Base-by-base conservation (phyloP, 2,329 filamentous ascomycete genomes). In the Penicillium carneum region DNA sequence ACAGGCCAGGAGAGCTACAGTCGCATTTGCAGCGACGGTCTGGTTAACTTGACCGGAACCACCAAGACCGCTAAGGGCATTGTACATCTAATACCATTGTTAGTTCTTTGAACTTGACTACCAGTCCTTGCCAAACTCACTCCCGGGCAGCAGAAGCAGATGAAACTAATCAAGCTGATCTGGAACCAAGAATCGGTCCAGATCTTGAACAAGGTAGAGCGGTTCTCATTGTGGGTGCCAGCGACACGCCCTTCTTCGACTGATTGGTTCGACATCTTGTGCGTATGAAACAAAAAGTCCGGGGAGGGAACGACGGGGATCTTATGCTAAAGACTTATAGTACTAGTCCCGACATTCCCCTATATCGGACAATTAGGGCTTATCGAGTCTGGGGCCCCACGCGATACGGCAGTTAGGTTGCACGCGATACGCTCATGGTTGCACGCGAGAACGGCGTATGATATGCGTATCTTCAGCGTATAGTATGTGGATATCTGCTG, bases 111-210 rank as follows among this genome's bases (percentile, higher is more conserved):
- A 12, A 18, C 34, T 26, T 11, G 34, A 23, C n/a, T 3, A 7
- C 4, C 23, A n/a, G 12, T 1, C 16, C 2, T 20, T 34, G 57
- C 26, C 4, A 29, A 0, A 52, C 65, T 41, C 33, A 69, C 55
- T 3, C 76, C 80, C 52, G 80, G 81, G 36, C 80, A 77, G 56
- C 81, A 83, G 66, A 83, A 83, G 64, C 80, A 83, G 54, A 84
- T 83, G 51, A 83, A 74, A 68, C 79, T 81, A 59, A 83, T 83
- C 51, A 83, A 72, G 2, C 81, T 29, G 49, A 83, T 81, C 67
- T 84, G 81, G 43, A 79, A 79, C 81, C 81, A 84, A 14, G 79
- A 77, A 62, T 82, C 72, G 7, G 77, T 72, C 65, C 80, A 82
- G 52, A 81, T 53, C 11, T 63, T 65, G 49, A 67, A 62, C 12